Base-by-base conservation (phyloP, 371 early-diverging fungal genomes). In the Mortierella sp. region DNA sequence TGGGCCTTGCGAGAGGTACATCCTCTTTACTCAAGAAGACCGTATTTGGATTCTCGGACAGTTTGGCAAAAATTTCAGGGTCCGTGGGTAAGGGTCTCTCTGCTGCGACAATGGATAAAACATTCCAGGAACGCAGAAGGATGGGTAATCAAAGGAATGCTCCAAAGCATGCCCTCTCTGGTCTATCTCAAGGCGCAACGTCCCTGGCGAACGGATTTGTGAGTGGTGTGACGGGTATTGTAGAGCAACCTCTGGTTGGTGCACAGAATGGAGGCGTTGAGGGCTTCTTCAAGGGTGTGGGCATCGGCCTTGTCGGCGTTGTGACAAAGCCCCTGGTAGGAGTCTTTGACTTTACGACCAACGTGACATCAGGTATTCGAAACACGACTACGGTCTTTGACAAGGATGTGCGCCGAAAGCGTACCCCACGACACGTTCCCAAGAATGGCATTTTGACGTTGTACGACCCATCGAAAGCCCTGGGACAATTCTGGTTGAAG, bases 281-380 rank as follows among this genome's bases (percentile, higher is more conserved):
- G 37, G 99, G 99, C 8, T 97, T 99, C 78, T 90, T 98, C 83
- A 95, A 93, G 73, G 99, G 99, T n/a, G 87, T 99, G 1, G 98
- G 98, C 35, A 97, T 94, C 84, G 99, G 98, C 0, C 75, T 98
- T 18, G 95, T 99, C 14, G 99, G 99, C 5, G 94, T 89, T 6
- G 96, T 97, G 16, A 95, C 97, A 11, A 98, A 98, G 77, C 98
- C 99, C 0, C 88, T 96, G 16, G 94, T 97, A 10, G 99, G 99
- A 5, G 92, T 97, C 26, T 92, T 97, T 78, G 99, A 98, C 73
- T 86, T 97, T 35, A 96, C 97, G 0, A 94, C 94, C 20, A 95
- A 95, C 83, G 95, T 98, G 1, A 91, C 96, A 18, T 88, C 87
- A 28, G 98, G 99, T 52, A 98, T 99, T 76, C 93, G 95, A 18